These are phyloP conservation scores for Mucor velutinosus DNA, from an alignment of 371 early-diverging fungal species.

Conservation along the genomic window DNA sequence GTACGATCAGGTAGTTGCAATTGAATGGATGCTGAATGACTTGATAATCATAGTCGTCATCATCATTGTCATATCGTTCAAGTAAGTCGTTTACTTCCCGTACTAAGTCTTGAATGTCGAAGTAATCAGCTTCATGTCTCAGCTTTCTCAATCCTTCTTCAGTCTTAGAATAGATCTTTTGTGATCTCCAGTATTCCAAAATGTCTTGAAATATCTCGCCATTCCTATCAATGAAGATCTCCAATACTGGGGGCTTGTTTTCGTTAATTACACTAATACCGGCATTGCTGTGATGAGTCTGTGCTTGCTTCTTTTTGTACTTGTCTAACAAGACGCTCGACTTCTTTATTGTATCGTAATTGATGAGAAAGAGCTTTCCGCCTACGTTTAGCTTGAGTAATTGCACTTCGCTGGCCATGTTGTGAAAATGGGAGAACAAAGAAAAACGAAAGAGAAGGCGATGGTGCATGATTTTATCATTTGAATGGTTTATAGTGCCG, in stretches of 20 bases:
- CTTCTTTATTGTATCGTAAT: neutral
- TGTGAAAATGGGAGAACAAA: neutral
- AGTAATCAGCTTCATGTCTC: neutral
- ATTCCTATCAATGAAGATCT: neutral
- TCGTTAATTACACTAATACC: neutral
- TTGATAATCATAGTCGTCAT: neutral
- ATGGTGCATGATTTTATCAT: neutral
- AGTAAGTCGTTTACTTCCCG: neutral
- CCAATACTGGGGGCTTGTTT: neutral
- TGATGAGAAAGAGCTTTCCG: neutral
- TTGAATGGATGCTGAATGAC: neutral
- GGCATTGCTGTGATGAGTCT: neutral
- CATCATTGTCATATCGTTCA: neutral
- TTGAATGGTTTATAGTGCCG: neutral
- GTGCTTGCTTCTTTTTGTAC: neutral
- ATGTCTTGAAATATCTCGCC: neutral
- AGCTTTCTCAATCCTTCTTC: neutral
- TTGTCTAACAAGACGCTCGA: neutral
- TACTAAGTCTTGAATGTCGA: neutral
- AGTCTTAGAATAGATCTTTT: neutral
- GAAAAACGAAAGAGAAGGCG: neutral
- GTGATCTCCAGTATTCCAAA: neutral
- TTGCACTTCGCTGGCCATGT: neutral
- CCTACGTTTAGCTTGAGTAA: neutral
- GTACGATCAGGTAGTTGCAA: neutral